Evolutionary conservation across 257 asterid species (phyloP).

Genomic region (Nicotiana paniculata): DNA sequence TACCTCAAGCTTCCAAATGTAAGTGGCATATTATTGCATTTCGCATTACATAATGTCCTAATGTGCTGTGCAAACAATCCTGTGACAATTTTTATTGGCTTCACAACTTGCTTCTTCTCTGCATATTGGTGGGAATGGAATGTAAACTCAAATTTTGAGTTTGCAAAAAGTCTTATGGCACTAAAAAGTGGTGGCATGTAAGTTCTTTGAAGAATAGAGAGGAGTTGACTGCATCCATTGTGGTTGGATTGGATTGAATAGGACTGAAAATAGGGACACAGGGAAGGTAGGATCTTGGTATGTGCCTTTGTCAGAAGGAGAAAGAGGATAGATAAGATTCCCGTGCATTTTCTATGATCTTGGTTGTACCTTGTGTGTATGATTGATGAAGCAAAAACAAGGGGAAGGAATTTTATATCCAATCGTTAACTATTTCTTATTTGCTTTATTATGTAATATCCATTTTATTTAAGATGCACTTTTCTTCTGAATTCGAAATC

Average conservation of each 20-base stretch:
- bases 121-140: neutral
- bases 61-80: neutral
- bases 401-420: neutral
- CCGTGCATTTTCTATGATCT: neutral
- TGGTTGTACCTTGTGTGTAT: neutral
- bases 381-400: neutral
- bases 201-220: neutral
- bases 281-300: neutral
- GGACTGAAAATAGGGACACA: neutral
- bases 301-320: neutral
- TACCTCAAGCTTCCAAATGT: slow-evolving; percentile 92
- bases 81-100: neutral
- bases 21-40: slow-evolving; percentile 24
- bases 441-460: neutral
- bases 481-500: neutral
- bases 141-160: neutral
- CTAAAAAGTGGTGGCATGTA: neutral
- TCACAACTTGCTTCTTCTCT: neutral
- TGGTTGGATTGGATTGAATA: neutral
- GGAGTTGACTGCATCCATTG: neutral
- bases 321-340: neutral
- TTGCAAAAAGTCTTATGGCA: neutral
- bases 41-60: neutral
- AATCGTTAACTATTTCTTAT: neutral
- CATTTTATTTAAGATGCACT: neutral